Percentiles rank a stretch among this genome's conserved stretches.
These are phyloP conservation scores for Exophiala spinifera DNA, from an alignment of 2,329 filamentous ascomycete species.

Conservation along the genomic window DNA sequence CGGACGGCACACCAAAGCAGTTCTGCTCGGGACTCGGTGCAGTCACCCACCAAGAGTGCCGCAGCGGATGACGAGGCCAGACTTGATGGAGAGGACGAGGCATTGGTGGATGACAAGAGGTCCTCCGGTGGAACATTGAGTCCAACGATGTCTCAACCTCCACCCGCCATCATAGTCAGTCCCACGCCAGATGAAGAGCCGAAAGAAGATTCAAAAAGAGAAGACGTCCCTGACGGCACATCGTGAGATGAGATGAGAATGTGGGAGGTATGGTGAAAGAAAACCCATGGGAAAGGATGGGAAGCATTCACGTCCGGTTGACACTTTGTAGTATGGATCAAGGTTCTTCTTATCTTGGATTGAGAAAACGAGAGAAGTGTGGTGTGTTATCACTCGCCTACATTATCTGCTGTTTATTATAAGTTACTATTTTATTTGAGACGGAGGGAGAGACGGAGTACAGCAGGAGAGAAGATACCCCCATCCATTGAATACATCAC, in stretches of 20 bases:
- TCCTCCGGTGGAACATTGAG: constrained; percentile 23
- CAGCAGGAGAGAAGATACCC: too few relatives aligned
- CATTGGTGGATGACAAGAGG: constrained; percentile 15
- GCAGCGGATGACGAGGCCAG: constrained; percentile 5
- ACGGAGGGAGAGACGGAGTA: too few relatives aligned
- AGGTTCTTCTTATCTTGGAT: too few relatives aligned
- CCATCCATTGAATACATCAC: too few relatives aligned
- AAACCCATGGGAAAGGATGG: too few relatives aligned
- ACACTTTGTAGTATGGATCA: too few relatives aligned
- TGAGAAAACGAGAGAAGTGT: too few relatives aligned
- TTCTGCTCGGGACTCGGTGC: constrained; percentile 27
- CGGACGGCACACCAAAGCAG: constrained; percentile 53
- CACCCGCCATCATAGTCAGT: constrained; percentile 30
- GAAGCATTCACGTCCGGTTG: too few relatives aligned
- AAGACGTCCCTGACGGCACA: background rate
- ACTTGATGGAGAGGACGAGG: constrained; percentile 14
- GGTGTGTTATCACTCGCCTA: too few relatives aligned
- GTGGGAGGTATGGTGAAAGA: too few relatives aligned
- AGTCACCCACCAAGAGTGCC: constrained; percentile 20
- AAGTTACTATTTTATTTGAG: too few relatives aligned
- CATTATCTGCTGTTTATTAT: too few relatives aligned
- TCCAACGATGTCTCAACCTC: constrained; percentile 13
- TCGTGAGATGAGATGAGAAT: background rate
- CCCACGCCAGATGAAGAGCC: constrained; percentile 26
- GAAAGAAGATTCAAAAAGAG: background rate